Conservation (phyloP, 176 grass and related monocot species). For the Metroxylon sagu region DNA sequence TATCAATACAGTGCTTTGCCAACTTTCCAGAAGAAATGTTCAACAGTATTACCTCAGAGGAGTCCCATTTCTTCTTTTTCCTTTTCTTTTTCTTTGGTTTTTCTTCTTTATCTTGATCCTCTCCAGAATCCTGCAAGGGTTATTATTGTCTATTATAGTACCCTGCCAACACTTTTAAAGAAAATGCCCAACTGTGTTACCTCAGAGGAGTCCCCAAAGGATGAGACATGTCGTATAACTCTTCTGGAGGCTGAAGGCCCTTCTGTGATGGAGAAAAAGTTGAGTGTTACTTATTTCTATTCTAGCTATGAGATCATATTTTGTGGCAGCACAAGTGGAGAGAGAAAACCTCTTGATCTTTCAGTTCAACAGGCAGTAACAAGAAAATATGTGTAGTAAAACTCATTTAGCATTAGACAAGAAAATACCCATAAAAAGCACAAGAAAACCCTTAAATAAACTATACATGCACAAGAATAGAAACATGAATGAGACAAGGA, state of each 20-base stretch:
- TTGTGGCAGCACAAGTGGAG: too few species aligned
- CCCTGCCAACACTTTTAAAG: neutral
- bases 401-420: too few species aligned
- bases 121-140: constrained; percentile 31
- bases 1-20: constrained; percentile 8
- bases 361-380: too few species aligned
- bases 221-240: constrained; percentile 62
- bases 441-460: too few species aligned
- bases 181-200: constrained; percentile 29
- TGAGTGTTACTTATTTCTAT: too few species aligned
- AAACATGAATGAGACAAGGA: too few species aligned
- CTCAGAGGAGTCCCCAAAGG: constrained; percentile 64
- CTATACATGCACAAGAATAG: too few species aligned
- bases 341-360: too few species aligned
- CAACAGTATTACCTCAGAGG: constrained; percentile 5
- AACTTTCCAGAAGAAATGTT: neutral
- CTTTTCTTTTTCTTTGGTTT: constrained; percentile 31
- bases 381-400: too few species aligned
- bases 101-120: constrained; percentile 28
- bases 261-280: constrained; percentile 21
- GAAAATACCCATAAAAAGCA: too few species aligned
- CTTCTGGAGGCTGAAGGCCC: constrained; percentile 45
- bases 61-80: constrained; percentile 26
- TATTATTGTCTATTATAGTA: constrained; percentile 1
- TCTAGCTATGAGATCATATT: too few species aligned